These are phyloP conservation scores for Phylloporus arenicola DNA, from an alignment of 768 basidiomycete species.

Conservation along the genomic window DNA sequence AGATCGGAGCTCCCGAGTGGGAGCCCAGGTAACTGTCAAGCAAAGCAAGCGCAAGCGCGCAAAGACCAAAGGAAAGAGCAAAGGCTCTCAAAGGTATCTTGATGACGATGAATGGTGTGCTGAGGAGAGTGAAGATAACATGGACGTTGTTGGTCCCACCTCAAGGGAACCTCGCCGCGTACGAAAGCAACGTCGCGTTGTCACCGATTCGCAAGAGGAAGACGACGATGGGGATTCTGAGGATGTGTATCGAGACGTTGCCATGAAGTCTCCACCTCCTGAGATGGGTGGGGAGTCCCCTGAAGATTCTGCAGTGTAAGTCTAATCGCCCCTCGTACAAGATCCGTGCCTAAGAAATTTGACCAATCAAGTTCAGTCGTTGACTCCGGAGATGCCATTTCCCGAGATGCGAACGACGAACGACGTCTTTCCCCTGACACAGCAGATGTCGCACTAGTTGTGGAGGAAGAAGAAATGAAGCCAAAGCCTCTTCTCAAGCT, in stretches of 20 bases:
- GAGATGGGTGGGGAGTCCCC: not conserved
- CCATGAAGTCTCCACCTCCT: constrained; percentile 11
- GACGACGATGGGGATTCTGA: constrained; percentile 17
- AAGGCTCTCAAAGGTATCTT: constrained; percentile 20
- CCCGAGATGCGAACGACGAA: not conserved
- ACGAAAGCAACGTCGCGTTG: constrained; percentile 27
- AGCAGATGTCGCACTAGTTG: constrained; percentile 36
- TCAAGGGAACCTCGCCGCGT: constrained; percentile 24
- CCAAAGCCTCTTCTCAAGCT: constrained; percentile 66
- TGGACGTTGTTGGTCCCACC: constrained; percentile 9
- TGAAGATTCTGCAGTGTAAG: constrained; percentile 4
- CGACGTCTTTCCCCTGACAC: not conserved
- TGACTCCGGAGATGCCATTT: not conserved
- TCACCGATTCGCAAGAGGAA: constrained; percentile 24
- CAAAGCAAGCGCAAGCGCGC: constrained; percentile 27
- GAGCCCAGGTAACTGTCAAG: constrained; percentile 8
- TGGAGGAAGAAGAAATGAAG: constrained; percentile 61
- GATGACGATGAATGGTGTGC: constrained; percentile 21
- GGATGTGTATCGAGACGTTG: constrained; percentile 8
- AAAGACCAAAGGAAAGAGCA: constrained; percentile 38
- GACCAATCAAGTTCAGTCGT: not conserved
- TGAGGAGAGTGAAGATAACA: constrained; percentile 18
- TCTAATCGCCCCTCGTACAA: not conserved
- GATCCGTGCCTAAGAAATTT: not conserved
- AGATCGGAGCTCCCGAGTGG: constrained; percentile 6